A percentile compares a stretch with the other conserved stretches of the same genome.
Conservation (phyloP, 1,139 yeast species). For the Pichia sp. region DNA sequence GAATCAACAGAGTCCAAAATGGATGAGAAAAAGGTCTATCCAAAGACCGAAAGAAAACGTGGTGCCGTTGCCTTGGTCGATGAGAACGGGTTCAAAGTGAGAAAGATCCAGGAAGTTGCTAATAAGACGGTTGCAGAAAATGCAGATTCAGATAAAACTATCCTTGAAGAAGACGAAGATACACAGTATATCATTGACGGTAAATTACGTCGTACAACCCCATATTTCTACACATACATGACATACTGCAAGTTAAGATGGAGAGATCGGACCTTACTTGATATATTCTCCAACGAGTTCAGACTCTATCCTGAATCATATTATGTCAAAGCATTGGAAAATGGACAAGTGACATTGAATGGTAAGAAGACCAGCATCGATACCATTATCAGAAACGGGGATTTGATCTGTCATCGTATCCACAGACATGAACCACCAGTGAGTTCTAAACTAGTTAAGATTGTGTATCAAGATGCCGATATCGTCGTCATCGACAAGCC, state of each 20-base stretch:
- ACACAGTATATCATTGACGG: conserved; percentile 55
- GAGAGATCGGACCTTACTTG: conserved; percentile 78
- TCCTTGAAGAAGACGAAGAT: conserved; percentile 52
- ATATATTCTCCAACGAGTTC: conserved; percentile 81
- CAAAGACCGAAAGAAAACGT: conserved; percentile 11
- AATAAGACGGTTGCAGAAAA: conserved; percentile 42
- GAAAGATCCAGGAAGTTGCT: conserved; percentile 47
- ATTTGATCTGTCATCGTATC: conserved; percentile 74
- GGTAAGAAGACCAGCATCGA: conserved; percentile 62
- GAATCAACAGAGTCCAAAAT: background rate
- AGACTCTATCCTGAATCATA: conserved; percentile 73
- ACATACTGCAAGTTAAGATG: conserved; percentile 92
- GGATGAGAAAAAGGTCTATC: background rate
- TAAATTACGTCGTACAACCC: conserved; percentile 67
- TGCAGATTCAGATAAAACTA: conserved; percentile 41
- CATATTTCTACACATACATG: conserved; percentile 84
- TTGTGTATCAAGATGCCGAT: conserved; percentile 78
- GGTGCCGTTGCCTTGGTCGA: conserved; percentile 36
- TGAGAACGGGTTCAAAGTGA: conserved; percentile 48
- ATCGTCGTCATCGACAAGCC: conserved; percentile 91
- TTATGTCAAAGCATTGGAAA: conserved; percentile 63
- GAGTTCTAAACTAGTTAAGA: conserved; percentile 62
- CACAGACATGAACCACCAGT: conserved; percentile 95
- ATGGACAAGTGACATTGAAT: conserved; percentile 75
- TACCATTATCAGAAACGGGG: conserved; percentile 76